phyloP scores from a whole-genome alignment of 345 rosid genomes.

The Syzygium aqueum region DNA sequence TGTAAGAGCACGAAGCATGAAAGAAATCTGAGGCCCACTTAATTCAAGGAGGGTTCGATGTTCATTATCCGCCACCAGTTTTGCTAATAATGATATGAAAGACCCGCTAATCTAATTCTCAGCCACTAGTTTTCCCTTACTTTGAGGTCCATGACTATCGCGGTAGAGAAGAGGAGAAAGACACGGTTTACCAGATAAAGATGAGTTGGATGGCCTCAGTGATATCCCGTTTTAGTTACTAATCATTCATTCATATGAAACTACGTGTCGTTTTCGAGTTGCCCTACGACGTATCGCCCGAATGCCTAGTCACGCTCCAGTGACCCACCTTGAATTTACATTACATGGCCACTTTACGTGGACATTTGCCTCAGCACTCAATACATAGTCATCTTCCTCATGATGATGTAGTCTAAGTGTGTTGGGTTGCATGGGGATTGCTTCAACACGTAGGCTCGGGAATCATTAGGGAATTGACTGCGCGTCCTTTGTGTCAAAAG shows the following conservation, averaged over 20 bases:
- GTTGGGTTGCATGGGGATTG: not conserved
- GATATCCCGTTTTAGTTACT: not conserved
- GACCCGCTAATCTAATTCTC: not conserved
- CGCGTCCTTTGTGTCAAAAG: not conserved
- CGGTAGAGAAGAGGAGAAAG: not conserved
- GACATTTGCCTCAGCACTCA: not conserved
- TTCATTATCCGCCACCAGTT: not conserved
- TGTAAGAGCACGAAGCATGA: not conserved
- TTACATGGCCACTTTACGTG: not conserved
- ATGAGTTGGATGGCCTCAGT: not conserved
- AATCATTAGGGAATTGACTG: not conserved
- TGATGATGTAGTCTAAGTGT: not conserved
- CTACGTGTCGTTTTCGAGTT: not conserved
- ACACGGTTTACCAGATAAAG: not conserved
- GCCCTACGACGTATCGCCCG: not conserved
- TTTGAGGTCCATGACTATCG: not conserved
- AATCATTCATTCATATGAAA: not conserved
- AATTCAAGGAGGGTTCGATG: not conserved
- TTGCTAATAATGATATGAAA: not conserved
- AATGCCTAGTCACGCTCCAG: not conserved
- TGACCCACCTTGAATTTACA: not conserved
- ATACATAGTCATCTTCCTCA: not conserved
- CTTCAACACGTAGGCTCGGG: not conserved
- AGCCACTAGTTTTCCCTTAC: not conserved
- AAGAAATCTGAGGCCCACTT: not conserved